A percentile compares a stretch with the other conserved stretches of the same genome.
Conservation (phyloP, 805 yeast genomes). For the Yamadazyma kitorensis region DNA sequence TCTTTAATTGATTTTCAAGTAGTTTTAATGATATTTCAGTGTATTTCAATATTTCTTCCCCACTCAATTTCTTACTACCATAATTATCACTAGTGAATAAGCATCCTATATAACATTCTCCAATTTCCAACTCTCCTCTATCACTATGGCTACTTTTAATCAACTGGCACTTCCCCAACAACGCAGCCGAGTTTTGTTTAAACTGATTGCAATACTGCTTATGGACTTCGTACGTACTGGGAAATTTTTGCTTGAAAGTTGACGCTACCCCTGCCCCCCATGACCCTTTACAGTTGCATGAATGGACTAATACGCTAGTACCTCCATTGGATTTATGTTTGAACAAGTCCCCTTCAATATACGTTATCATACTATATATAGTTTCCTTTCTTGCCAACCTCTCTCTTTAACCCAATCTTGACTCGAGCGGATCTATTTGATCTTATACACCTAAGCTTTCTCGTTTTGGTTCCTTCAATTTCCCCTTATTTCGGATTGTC, state of each 20-base stretch:
- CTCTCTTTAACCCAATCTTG: no score
- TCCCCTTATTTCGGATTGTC: no score
- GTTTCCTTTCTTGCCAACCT: no score
- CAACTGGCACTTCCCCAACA: slow-evolving; percentile 57
- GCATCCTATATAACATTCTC: slow-evolving; percentile 49
- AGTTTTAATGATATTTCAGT: slow-evolving; percentile 52
- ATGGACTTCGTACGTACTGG: slow-evolving; percentile 54
- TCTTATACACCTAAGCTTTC: no score
- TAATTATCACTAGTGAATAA: slow-evolving; percentile 62
- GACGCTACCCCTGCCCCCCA: slow-evolving; percentile 89
- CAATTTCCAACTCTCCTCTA: slow-evolving; percentile 25
- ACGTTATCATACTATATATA: slow-evolving; percentile 4
- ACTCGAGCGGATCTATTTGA: no score
- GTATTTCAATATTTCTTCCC: slow-evolving; percentile 44
- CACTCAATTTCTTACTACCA: slow-evolving; percentile 43
- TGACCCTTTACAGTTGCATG: slow-evolving; percentile 73
- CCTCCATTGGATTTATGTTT: slow-evolving; percentile 19
- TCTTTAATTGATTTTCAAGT: slow-evolving; percentile 36
- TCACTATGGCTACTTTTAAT: slow-evolving; percentile 33
- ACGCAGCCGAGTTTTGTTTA: slow-evolving; percentile 17
- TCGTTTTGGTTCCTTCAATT: no score
- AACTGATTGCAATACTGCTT: slow-evolving; percentile 35
- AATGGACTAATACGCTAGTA: slow-evolving; percentile 58
- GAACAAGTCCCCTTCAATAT: slow-evolving; percentile 54
- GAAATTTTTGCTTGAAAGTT: slow-evolving; percentile 51